Percentiles rank a stretch among this genome's conserved stretches.
Conservation (phyloP, 2,329 filamentous ascomycete genomes). For the Clonostachys chloroleuca region DNA sequence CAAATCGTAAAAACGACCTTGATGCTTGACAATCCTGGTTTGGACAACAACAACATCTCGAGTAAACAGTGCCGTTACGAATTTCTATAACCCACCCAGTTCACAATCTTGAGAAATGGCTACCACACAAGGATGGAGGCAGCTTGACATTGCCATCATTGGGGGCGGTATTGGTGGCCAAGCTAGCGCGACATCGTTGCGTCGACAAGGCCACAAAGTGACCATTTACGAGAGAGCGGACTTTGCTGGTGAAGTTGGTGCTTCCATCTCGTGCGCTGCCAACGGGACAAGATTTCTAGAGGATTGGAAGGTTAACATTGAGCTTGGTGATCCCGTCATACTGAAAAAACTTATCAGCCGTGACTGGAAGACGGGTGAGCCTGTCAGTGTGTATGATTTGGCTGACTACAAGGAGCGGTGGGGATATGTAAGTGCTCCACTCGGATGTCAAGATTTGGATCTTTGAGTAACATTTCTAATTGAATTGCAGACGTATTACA, state of each 20-base stretch:
- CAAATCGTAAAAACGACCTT: too few species aligned
- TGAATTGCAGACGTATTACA: slow-evolving; percentile 38
- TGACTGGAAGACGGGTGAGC: slow-evolving; percentile 66
- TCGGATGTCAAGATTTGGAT: too few species aligned
- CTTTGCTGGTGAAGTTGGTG: slow-evolving; percentile 64
- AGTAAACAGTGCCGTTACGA: too few species aligned
- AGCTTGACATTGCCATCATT: slow-evolving; percentile 35
- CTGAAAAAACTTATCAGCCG: slow-evolving; percentile 63
- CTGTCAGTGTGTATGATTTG: slow-evolving; percentile 58
- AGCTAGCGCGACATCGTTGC: slow-evolving; percentile 38
- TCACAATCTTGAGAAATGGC: background rate
- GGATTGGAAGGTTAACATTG: slow-evolving; percentile 62
- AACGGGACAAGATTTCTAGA: slow-evolving; percentile 68
- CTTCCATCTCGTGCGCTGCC: slow-evolving; percentile 63
- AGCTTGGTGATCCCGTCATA: slow-evolving; percentile 60
- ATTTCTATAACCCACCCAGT: too few species aligned
- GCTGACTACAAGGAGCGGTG: slow-evolving; percentile 61
- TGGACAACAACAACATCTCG: too few species aligned
- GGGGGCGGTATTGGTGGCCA: slow-evolving; percentile 45
- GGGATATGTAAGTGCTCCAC: slow-evolving; percentile 40
- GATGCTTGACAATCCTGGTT: too few species aligned
- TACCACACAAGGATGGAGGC: slow-evolving; percentile 29
- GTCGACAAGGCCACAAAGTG: slow-evolving; percentile 38
- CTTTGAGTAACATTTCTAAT: too few species aligned
- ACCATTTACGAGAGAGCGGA: slow-evolving; percentile 64